These are phyloP conservation scores for Persicaria maculosa DNA, from an alignment of 148 eudicot genomes.

Conservation along the genomic window DNA sequence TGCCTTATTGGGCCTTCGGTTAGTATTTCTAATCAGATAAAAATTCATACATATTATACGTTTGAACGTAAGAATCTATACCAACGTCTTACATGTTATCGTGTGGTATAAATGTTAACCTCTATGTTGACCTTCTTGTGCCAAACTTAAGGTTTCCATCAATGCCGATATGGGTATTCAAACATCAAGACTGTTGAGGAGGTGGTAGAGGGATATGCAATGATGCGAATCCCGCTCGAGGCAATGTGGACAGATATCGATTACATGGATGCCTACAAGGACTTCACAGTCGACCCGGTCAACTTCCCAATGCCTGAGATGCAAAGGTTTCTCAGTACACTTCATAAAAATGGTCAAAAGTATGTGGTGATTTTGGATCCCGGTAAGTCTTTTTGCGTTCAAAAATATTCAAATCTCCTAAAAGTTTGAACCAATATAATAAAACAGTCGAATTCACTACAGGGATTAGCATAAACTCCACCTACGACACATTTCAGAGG, in stretches of 20 bases:
- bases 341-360: slow-evolving; percentile 60
- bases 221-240: slow-evolving; percentile 57
- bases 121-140: neutral
- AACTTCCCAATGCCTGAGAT: slow-evolving; percentile 56
- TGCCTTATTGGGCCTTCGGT: slow-evolving; percentile 97
- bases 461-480: slow-evolving; percentile 38
- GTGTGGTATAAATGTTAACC: too few relatives aligned
- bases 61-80: too few relatives aligned
- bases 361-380: slow-evolving; percentile 80
- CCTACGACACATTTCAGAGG: slow-evolving; percentile 30
- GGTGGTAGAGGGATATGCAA: slow-evolving; percentile 53
- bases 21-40: slow-evolving; percentile 4
- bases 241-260: slow-evolving; percentile 86
- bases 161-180: slow-evolving; percentile 69
- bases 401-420: too few relatives aligned
- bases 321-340: slow-evolving; percentile 41
- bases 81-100: too few relatives aligned
- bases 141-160: slow-evolving; percentile 55
- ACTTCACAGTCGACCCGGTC: slow-evolving; percentile 70
- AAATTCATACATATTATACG: too few relatives aligned
- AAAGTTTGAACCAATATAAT: too few relatives aligned
- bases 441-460: neutral
- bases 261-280: slow-evolving; percentile 77
- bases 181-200: slow-evolving; percentile 39
- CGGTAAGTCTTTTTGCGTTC: slow-evolving; percentile 31